Conservation (phyloP, 2,329 filamentous ascomycete species). For the Calonectria leucothoes region DNA sequence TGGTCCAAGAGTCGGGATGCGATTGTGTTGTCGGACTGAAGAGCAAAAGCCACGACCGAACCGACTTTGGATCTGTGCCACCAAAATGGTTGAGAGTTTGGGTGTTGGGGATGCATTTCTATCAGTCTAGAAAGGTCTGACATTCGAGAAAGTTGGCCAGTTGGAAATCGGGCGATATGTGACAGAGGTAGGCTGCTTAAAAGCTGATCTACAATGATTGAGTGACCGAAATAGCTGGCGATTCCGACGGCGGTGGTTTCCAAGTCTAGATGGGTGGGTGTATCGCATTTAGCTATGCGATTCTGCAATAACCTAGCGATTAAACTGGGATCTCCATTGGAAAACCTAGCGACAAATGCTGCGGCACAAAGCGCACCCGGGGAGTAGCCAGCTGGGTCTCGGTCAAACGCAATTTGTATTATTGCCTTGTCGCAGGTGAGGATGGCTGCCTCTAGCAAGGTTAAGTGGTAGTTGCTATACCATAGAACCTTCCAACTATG, state of each 20-base stretch:
- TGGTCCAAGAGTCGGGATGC: background rate
- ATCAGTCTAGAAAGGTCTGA: no score
- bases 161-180: background rate
- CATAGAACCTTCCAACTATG: background rate
- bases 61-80: accelerated
- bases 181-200: background rate
- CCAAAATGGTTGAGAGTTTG: background rate
- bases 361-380: background rate
- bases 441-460: background rate
- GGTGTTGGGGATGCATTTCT: no score
- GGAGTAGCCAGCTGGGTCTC: background rate
- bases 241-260: background rate
- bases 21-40: background rate
- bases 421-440: background rate
- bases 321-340: background rate
- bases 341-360: background rate
- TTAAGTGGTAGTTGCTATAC: accelerated
- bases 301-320: background rate
- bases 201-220: background rate
- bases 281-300: background rate
- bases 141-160: no score
- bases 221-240: background rate
- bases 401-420: background rate
- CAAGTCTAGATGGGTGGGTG: background rate
- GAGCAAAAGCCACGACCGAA: background rate